These are phyloP conservation scores for Trichoderma cornu-damae DNA, from an alignment of 2,329 filamentous ascomycete genomes.

Conservation along the genomic window DNA sequence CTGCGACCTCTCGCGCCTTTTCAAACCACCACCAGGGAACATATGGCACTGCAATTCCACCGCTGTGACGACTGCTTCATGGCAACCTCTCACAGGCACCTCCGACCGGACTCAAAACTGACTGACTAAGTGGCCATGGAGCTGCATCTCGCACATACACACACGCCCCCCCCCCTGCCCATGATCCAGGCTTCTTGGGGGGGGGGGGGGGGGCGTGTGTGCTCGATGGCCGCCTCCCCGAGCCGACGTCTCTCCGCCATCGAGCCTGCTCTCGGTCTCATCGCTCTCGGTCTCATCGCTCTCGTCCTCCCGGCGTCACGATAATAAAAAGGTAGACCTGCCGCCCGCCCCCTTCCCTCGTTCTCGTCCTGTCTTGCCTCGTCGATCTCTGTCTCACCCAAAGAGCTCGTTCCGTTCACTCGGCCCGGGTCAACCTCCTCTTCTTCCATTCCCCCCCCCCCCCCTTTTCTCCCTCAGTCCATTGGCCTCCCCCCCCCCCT, in stretches of 20 bases:
- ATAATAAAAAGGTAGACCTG: slow-evolving; percentile 26
- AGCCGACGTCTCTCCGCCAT: slow-evolving; percentile 14
- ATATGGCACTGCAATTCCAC: neutral
- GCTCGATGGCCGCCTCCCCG: slow-evolving; percentile 1
- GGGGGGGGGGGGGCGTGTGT: neutral
- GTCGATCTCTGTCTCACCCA: slow-evolving; percentile 24
- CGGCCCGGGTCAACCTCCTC: slow-evolving; percentile 7
- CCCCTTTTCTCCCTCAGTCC: slow-evolving; percentile 13
- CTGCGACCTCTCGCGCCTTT: neutral
- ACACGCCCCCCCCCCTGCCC: neutral
- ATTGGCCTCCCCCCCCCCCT: slow-evolving; percentile 2
- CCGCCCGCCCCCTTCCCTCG: slow-evolving; percentile 23
- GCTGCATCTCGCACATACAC: neutral
- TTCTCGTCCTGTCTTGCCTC: slow-evolving; percentile 21
- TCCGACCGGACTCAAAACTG: neutral
- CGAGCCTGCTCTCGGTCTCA: neutral
- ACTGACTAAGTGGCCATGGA: neutral
- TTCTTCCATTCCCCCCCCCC: slow-evolving; percentile 12
- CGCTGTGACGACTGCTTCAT: neutral
- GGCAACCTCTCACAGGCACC: neutral
- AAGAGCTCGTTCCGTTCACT: slow-evolving; percentile 16
- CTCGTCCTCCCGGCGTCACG: slow-evolving; percentile 18
- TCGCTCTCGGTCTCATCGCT: neutral
- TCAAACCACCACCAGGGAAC: slow-evolving; percentile 2
- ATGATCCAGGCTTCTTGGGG: neutral